Conservation (phyloP, 208 protist genomes). For the Crithidia acanthocephali region DNA sequence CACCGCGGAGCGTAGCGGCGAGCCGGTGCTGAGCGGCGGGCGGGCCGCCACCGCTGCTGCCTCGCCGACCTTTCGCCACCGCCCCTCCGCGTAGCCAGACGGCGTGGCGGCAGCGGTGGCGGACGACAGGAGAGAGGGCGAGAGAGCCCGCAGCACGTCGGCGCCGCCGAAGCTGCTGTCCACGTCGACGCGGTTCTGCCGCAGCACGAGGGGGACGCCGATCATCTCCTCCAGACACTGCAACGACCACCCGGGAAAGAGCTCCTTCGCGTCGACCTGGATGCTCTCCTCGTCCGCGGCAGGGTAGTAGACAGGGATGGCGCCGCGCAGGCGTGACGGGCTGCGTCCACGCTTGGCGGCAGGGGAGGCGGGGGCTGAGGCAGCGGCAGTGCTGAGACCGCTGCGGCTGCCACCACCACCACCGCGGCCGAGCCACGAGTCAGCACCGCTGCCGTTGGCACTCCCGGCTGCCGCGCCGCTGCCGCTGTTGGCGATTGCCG, state of each 20-base stretch:
- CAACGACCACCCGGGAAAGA: slow-evolving; percentile 55
- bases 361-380: slow-evolving; percentile 10
- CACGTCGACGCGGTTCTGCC: slow-evolving; percentile 35
- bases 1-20: slow-evolving; percentile 31
- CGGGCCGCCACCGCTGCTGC: neutral
- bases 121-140: slow-evolving; percentile 2
- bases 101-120: neutral
- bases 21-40: slow-evolving; percentile 9
- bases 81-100: neutral
- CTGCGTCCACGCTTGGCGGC: slow-evolving; percentile 11
- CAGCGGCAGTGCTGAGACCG: neutral
- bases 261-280: slow-evolving; percentile 31
- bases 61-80: neutral
- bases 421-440: slow-evolving; percentile 2
- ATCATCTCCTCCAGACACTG: slow-evolving; percentile 59
- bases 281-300: slow-evolving; percentile 44
- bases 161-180: slow-evolving; percentile 15
- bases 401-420: slow-evolving; percentile 6
- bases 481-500: neutral
- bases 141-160: slow-evolving; percentile 1
- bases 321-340: slow-evolving; percentile 13
- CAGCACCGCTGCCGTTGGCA: neutral
- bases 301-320: slow-evolving; percentile 13
- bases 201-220: slow-evolving; percentile 39
- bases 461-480: neutral